These are phyloP conservation scores for Platismatia glauca DNA, from an alignment of 495 filamentous ascomycete species.

Conservation along the genomic window DNA sequence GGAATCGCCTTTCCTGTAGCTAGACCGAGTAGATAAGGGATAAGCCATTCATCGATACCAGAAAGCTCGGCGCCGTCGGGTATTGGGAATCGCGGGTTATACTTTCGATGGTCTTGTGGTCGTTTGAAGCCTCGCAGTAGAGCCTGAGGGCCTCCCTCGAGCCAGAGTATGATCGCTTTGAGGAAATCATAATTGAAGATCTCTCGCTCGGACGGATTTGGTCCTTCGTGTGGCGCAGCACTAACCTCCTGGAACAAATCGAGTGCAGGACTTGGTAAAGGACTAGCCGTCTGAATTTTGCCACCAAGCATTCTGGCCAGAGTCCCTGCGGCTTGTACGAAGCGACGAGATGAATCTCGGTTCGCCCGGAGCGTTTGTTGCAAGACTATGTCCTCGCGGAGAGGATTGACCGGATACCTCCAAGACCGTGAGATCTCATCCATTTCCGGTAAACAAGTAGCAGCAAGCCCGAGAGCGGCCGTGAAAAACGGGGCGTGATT, in stretches of 20 bases:
- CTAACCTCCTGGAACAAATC: constrained; percentile 37
- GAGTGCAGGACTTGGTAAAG: constrained; percentile 25
- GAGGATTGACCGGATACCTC: constrained; percentile 53
- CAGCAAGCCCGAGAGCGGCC: constrained; percentile 39
- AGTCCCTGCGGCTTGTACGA: constrained; percentile 60
- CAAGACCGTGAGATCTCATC: constrained; percentile 46
- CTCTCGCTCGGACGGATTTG: constrained; percentile 36
- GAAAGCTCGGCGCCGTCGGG: constrained; percentile 37
- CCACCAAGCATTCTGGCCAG: constrained; percentile 48
- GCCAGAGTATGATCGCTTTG: constrained; percentile 54
- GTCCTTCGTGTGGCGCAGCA: constrained; percentile 41
- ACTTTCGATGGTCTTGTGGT: constrained; percentile 28
- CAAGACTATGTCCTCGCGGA: constrained; percentile 40
- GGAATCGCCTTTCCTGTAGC: constrained; percentile 41
- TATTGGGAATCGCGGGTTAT: constrained; percentile 43
- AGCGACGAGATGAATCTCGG: constrained; percentile 51
- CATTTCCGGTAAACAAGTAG: constrained; percentile 44
- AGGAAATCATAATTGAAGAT: constrained; percentile 57
- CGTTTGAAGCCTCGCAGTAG: constrained; percentile 49
- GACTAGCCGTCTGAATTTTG: constrained; percentile 31
- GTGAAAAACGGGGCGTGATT: constrained; percentile 39
- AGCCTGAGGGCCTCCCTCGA: constrained; percentile 46
- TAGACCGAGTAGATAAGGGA: constrained; percentile 49
- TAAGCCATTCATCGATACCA: constrained; percentile 46
- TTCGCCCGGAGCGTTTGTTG: constrained; percentile 50